phyloP scores from a whole-genome alignment of 805 yeast species.

The Tetrapisispora iriomotensis region DNA sequence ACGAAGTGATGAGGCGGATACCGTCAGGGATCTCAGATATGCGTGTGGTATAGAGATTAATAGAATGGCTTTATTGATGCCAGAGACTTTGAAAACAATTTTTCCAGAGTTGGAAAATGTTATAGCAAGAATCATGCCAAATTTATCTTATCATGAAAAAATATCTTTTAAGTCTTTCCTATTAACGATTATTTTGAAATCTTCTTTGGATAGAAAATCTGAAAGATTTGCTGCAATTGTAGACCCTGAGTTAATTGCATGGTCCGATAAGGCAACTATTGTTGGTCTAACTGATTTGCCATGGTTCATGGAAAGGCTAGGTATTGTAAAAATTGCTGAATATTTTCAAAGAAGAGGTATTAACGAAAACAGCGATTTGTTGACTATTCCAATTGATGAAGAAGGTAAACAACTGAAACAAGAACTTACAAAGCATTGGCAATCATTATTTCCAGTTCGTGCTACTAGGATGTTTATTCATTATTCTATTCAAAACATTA shows the following conservation, averaged over 20 bases:
- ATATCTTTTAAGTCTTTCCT: conserved; percentile 90
- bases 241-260: conserved; percentile 83
- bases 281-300: conserved; percentile 83
- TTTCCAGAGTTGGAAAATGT: conserved; percentile 76
- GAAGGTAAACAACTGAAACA: conserved; percentile 68
- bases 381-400: conserved; percentile 82
- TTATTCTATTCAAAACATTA: conserved; percentile 85
- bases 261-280: conserved; percentile 88
- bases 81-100: conserved; percentile 74
- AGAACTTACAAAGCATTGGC: conserved; percentile 83
- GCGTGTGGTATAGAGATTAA: conserved; percentile 93
- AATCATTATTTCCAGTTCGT: conserved; percentile 86
- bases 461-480: conserved; percentile 93
- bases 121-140: conserved; percentile 59
- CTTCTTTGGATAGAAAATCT: conserved; percentile 60
- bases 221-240: conserved; percentile 79
- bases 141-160: conserved; percentile 80
- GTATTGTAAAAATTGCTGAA: conserved; percentile 86
- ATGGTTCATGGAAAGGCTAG: conserved; percentile 97
- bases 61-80: conserved; percentile 89
- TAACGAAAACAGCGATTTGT: conserved; percentile 60
- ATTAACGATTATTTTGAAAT: conserved; percentile 82
- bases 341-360: conserved; percentile 81
- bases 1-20: conserved; percentile 64
- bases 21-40: conserved; percentile 77